Evolutionary conservation across 1,139 yeast species (phyloP).

Genomic region (Sugiyamaella grinbergsii): DNA sequence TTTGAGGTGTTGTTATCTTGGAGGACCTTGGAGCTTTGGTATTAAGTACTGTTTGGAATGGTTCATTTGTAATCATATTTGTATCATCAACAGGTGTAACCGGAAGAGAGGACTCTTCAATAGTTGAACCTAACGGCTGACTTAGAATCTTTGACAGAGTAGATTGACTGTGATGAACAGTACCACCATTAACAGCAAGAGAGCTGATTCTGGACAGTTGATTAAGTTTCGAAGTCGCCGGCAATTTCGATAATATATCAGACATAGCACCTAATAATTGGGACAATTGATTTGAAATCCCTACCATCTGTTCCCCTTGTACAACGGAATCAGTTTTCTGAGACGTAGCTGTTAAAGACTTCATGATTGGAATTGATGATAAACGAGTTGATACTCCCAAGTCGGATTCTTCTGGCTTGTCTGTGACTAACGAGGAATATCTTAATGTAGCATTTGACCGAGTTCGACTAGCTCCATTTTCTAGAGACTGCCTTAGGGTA

Average conservation of each 20-base stretch:
- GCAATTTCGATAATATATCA: background rate
- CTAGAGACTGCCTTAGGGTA: too few species aligned
- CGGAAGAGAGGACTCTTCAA: too few species aligned
- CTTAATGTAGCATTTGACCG: too few species aligned
- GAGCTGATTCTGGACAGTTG: background rate
- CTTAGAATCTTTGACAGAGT: too few species aligned
- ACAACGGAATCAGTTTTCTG: background rate
- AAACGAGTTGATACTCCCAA: background rate
- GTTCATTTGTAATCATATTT: too few species aligned
- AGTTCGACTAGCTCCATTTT: too few species aligned
- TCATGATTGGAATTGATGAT: background rate
- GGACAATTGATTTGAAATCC: slow-evolving; percentile 4
- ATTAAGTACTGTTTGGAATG: background rate
- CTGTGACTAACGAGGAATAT: too few species aligned
- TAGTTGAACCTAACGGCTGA: too few species aligned
- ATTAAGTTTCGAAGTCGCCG: background rate
- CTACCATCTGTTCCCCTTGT: slow-evolving; percentile 1
- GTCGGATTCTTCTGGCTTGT: background rate
- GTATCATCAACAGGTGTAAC: too few species aligned
- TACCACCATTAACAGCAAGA: too few species aligned
- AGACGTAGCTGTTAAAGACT: background rate
- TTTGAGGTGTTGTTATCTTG: background rate
- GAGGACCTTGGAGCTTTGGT: background rate
- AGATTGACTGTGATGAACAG: too few species aligned
- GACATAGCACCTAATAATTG: slow-evolving; percentile 6